Evolutionary conservation across 163 green algal species (phyloP).

Genomic region (Prototheca wickerhamii): DNA sequence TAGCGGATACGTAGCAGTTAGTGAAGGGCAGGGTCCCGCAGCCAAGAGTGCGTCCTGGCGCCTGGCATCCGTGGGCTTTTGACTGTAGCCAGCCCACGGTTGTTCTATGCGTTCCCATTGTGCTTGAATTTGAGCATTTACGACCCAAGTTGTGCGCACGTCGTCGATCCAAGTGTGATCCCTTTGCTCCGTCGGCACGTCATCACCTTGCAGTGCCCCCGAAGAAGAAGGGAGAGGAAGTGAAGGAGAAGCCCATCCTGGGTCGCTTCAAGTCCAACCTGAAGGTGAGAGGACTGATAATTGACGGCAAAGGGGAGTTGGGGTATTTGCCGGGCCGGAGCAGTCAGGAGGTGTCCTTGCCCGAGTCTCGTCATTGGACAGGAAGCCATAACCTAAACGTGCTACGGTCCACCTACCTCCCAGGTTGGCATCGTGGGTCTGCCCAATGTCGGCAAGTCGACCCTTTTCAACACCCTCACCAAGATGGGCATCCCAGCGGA

Average conservation of each 20-base stretch:
- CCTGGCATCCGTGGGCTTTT: too few relatives aligned
- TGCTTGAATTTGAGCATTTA: not conserved
- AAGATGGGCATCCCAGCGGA: constrained; percentile 83
- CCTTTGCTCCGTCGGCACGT: not conserved
- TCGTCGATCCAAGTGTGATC: not conserved
- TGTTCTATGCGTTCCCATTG: too few relatives aligned
- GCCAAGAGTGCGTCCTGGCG: not conserved
- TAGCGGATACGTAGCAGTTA: too few relatives aligned
- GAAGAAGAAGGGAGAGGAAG: constrained; percentile 60
- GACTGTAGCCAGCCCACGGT: too few relatives aligned
- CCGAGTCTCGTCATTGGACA: too few relatives aligned
- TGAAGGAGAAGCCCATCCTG: constrained; percentile 76
- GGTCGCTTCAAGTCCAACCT: constrained; percentile 87
- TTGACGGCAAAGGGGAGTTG: not conserved
- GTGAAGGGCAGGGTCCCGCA: too few relatives aligned
- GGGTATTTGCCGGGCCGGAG: too few relatives aligned
- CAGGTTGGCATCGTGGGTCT: constrained; percentile 90
- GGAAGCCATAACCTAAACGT: too few relatives aligned
- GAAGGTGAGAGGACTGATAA: constrained; percentile 53
- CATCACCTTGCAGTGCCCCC: constrained; percentile 19
- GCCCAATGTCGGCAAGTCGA: constrained; percentile 90
- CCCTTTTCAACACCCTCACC: constrained; percentile 84
- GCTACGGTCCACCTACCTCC: constrained; percentile 1
- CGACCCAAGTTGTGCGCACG: not conserved
- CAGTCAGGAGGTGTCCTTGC: too few relatives aligned